Evolutionary conservation across 257 asterid genomes (phyloP), one percentile per base, ranked within the genome.

Genomic region (Ballota nigra): DNA sequence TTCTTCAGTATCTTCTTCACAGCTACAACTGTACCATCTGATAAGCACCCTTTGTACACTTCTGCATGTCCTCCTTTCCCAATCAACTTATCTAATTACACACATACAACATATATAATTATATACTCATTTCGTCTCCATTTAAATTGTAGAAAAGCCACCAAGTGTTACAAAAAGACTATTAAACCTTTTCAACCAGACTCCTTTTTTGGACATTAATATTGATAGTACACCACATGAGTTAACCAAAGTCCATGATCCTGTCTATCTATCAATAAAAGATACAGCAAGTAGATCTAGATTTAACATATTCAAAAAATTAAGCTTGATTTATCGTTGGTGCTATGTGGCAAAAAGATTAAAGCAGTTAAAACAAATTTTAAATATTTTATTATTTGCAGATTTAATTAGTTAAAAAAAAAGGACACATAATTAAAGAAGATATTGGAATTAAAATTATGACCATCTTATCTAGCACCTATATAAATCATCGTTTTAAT

Each of bases 21-120:
- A 8, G 99, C 99, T 15, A 95, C 94, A 49, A 86, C 63, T 67
- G 90, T 89, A 1, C 98, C 98, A 53, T 88, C 95, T 3, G 87
- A 11, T 62, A 95, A 77, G 77, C 78, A 71, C 16, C 99, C 99
- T 73, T 83, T 88, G 88, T 86, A 95, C 72, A 95, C 99, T 80
- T 86, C 89, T 33, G 99, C 98, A 72, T 92, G 97, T 6, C 99
- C 99, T 6, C 98, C 99, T 89, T 92, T 87, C 60, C 99, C 99
- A 38, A 95, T 81, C 82, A 93, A 59, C 72, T 87, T 87, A 71
- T 87, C 98, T 66, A 23, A 66, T 40, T 58, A 52, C 49, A 71
- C 62, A 33, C 38, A 33, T 6, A 33, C 38, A 33, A 31, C 36
- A 4, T 41, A 45, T 64, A 43, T 10, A 22, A 63, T 13, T 12